Percentiles rank a stretch among this genome's conserved stretches.
Evolutionary conservation across 345 rosid genomes (phyloP).

Genomic region (Iberis pinnata): DNA sequence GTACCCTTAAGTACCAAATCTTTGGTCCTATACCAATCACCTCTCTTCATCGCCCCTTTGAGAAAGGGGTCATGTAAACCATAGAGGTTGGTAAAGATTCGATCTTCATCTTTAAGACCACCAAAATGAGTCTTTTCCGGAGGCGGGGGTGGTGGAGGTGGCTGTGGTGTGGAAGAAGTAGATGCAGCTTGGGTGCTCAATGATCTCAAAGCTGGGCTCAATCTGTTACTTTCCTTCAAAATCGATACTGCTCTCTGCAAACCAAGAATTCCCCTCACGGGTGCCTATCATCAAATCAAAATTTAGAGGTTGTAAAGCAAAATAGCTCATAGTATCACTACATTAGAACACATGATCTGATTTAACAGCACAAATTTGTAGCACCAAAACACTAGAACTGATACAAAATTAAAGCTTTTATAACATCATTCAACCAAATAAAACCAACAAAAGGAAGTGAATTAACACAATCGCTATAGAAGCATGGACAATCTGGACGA

Average conservation of each 20-base stretch:
- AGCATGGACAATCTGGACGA: background rate
- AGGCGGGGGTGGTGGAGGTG: constrained; percentile 87
- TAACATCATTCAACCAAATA: background rate
- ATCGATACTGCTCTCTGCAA: constrained; percentile 48
- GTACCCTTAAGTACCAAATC: constrained; percentile 93
- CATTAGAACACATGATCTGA: background rate
- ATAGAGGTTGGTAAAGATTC: constrained; percentile 89
- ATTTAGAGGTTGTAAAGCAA: background rate
- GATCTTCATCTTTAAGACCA: constrained; percentile 88
- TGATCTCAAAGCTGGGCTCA: constrained; percentile 46
- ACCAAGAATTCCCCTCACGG: constrained; percentile 66
- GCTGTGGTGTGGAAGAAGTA: constrained; percentile 53
- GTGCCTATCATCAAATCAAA: constrained; percentile 43
- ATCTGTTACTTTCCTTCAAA: constrained; percentile 38
- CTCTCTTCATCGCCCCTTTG: constrained; percentile 92
- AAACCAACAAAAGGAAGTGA: background rate
- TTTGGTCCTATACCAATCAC: constrained; percentile 93
- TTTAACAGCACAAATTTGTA: background rate
- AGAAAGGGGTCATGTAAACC: constrained; percentile 90
- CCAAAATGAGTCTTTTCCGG: constrained; percentile 98
- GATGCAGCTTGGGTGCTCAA: constrained; percentile 73
- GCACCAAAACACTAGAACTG: background rate
- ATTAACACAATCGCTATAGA: constrained; percentile 10
- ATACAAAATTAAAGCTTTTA: background rate
- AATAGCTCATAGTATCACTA: background rate